phyloP scores from a whole-genome alignment of 1,284 basidiomycete species.

The Lentinula novae-zelandiae region DNA sequence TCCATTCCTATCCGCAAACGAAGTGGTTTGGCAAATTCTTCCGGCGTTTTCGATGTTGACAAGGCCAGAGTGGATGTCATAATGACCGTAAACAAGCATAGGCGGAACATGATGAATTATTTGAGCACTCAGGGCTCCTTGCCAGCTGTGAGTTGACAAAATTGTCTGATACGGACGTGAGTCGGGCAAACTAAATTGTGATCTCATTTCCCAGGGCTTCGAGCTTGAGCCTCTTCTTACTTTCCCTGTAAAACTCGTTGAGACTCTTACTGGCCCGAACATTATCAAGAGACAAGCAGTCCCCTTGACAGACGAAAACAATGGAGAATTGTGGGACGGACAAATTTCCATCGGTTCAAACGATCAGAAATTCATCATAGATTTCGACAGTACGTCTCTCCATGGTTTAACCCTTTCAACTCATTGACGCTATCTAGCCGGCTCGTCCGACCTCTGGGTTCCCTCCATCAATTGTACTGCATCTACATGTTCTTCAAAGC shows the following conservation, averaged over 20 bases:
- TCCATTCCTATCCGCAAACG: constrained; percentile 16
- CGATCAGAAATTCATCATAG: constrained; percentile 23
- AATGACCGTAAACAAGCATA: constrained; percentile 22
- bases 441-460: constrained; percentile 23
- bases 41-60: constrained; percentile 24
- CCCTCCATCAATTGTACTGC: constrained; percentile 25
- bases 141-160: constrained; percentile 6
- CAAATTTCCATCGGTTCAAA: constrained; percentile 29
- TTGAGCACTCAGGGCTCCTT: constrained; percentile 19
- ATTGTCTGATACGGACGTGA: background rate
- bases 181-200: background rate
- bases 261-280: background rate
- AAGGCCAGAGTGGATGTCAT: constrained; percentile 19
- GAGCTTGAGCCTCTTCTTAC: constrained; percentile 15
- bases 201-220: constrained; percentile 15
- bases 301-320: constrained; percentile 19
- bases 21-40: constrained; percentile 15
- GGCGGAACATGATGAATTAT: constrained; percentile 23
- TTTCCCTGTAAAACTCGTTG: constrained; percentile 10
- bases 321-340: constrained; percentile 24
- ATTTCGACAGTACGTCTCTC: constrained; percentile 31
- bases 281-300: constrained; percentile 19
- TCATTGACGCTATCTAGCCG: constrained; percentile 16
- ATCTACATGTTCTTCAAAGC: constrained; percentile 22
- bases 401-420: constrained; percentile 17